Conservation (phyloP, 139 green algal species). For the Chlorella vulgaris region DNA sequence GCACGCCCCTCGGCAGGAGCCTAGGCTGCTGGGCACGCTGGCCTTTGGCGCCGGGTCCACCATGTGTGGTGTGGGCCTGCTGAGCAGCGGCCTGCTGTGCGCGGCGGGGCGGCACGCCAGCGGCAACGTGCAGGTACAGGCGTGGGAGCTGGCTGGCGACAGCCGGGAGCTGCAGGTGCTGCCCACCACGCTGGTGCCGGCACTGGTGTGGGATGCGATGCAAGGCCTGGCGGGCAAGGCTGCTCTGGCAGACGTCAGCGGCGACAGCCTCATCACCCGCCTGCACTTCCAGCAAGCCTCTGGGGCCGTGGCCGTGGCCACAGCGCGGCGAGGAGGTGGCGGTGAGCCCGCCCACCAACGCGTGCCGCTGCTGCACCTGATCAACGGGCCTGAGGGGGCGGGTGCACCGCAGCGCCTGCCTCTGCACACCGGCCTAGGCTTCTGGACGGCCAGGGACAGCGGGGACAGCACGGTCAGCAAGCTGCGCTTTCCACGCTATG, state of each 20-base stretch:
- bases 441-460: constrained; percentile 37
- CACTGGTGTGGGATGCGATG: constrained; percentile 40
- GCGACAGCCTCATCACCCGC: constrained; percentile 20
- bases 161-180: constrained; percentile 19
- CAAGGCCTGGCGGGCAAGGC: constrained; percentile 32
- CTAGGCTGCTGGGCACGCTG: constrained; percentile 21
- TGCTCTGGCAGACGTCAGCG: constrained; percentile 36
- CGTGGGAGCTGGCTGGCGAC: constrained; percentile 30
- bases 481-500: constrained; percentile 46
- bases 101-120: constrained; percentile 28
- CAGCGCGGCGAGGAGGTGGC: background rate
- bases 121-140: constrained; percentile 45
- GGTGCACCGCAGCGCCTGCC: background rate
- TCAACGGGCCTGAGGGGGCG: constrained; percentile 7
- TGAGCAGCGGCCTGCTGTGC: constrained; percentile 24
- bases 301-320: constrained; percentile 14
- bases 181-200: constrained; percentile 4
- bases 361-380: constrained; percentile 39
- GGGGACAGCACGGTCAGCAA: constrained; percentile 35
- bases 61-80: constrained; percentile 35
- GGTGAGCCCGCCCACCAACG: constrained; percentile 16
- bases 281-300: constrained; percentile 20
- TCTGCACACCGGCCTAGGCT: constrained; percentile 35
- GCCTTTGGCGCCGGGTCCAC: constrained; percentile 5
- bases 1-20: constrained; percentile 8